A percentile compares a stretch with the other conserved stretches of the same genome.
These are phyloP conservation scores for Magnolia sinica DNA, from an alignment of 164 flowering plant species.

Conservation along the genomic window DNA sequence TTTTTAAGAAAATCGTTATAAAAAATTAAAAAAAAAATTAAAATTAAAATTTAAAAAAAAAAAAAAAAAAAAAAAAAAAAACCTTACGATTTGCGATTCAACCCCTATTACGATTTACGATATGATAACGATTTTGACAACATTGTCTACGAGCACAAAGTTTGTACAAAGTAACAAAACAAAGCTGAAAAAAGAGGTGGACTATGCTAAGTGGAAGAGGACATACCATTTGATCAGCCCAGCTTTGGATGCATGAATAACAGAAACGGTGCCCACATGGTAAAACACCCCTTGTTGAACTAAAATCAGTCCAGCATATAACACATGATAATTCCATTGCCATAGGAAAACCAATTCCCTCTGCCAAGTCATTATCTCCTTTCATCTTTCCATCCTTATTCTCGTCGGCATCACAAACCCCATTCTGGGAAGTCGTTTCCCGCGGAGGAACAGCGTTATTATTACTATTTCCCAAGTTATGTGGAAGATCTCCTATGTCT, in stretches of 20 bases:
- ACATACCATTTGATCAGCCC: conserved; percentile 87
- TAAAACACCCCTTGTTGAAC: conserved; percentile 74
- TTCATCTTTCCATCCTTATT: conserved; percentile 9
- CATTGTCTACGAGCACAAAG: no score
- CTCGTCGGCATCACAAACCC: conserved; percentile 19
- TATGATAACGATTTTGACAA: no score
- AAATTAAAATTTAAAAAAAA: no score
- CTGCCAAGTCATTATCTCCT: conserved; percentile 14
- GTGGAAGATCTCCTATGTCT: conserved; percentile 17
- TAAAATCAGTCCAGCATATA: conserved; percentile 89
- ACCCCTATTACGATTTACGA: no score
- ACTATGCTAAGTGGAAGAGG: not conserved
- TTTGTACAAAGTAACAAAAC: no score
- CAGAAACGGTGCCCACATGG: conserved; percentile 97
- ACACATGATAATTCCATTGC: conserved; percentile 72
- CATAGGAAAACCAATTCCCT: conserved; percentile 18
- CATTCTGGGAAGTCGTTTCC: conserved; percentile 17
- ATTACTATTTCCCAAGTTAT: conserved; percentile 12
- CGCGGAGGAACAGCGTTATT: conserved; percentile 15
- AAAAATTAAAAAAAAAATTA: no score
- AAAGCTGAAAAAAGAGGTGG: not conserved
- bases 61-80: no score
- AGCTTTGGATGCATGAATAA: conserved; percentile 78
- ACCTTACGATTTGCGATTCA: no score
- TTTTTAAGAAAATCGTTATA: no score